A percentile compares a stretch with the other conserved stretches of the same genome.
Conservation (phyloP, 345 rosid genomes). For the Hibiscus tridactylites region DNA sequence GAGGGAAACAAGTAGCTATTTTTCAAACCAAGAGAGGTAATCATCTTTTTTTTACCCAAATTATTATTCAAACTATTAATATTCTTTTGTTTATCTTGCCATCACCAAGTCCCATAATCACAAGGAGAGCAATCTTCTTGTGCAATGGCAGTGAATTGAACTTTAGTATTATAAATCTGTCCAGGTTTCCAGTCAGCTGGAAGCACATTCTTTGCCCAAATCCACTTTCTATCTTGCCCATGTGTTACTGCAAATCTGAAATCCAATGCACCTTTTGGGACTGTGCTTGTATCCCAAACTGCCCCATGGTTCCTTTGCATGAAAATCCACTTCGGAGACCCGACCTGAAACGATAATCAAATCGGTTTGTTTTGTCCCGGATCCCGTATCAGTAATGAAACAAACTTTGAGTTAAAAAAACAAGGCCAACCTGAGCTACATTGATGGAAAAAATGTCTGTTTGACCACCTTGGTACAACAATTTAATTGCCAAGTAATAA, state of each 20-base stretch:
- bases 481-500: background rate
- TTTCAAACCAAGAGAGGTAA: too few relatives aligned
- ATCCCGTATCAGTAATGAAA: too few relatives aligned
- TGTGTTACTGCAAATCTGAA: slow-evolving; percentile 25
- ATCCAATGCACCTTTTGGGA: slow-evolving; percentile 66
- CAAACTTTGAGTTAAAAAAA: too few relatives aligned
- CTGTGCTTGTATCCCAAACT: slow-evolving; percentile 63
- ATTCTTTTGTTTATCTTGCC: background rate
- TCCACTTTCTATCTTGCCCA: slow-evolving; percentile 57
- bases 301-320: slow-evolving; percentile 71
- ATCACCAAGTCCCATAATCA: slow-evolving; percentile 45
- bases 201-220: slow-evolving; percentile 64
- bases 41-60: too few relatives aligned
- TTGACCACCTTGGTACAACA: background rate
- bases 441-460: background rate
- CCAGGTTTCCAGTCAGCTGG: slow-evolving; percentile 61
- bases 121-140: slow-evolving; percentile 70
- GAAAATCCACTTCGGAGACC: slow-evolving; percentile 62
- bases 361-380: too few relatives aligned
- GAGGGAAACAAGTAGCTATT: too few relatives aligned
- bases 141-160: slow-evolving; percentile 71
- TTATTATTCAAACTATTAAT: too few relatives aligned
- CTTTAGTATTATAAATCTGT: slow-evolving; percentile 47
- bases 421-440: slow-evolving; percentile 15
- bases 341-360: too few relatives aligned